Evolutionary conservation across 140 eudicot genomes (phyloP).

Genomic region (Artemisia princeps): DNA sequence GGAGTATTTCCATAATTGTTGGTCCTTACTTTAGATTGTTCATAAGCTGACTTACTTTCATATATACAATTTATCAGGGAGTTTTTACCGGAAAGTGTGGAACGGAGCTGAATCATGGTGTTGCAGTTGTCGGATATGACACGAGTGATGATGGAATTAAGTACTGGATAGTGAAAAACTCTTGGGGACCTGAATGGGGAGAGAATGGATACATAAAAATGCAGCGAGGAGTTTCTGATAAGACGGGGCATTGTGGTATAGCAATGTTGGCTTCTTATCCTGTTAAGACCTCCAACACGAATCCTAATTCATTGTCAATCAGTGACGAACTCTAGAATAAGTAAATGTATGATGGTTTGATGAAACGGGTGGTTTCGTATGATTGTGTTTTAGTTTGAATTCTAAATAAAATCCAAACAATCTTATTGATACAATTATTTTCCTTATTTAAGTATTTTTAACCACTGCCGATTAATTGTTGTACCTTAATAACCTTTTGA

Average conservation of each 20-base stretch:
- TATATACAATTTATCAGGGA: neutral
- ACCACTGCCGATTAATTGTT: no score
- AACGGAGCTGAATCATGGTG: neutral
- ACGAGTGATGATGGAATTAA: neutral
- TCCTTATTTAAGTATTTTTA: no score
- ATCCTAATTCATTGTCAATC: no score
- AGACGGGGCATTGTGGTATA: neutral
- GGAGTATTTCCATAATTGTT: no score
- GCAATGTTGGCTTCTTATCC: slow-evolving; percentile 1
- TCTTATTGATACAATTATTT: no score
- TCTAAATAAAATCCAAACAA: no score
- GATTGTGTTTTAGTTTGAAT: no score
- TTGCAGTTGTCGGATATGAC: neutral
- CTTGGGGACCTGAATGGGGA: slow-evolving; percentile 1
- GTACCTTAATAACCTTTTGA: no score
- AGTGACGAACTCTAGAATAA: neutral
- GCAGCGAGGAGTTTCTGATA: neutral
- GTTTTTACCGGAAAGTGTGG: neutral
- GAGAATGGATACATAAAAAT: neutral
- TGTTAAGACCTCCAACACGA: neutral
- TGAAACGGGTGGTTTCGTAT: no score
- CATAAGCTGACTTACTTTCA: no score
- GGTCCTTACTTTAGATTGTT: no score
- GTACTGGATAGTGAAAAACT: neutral
- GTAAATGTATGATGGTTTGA: no score